A percentile compares a stretch with the other conserved stretches of the same genome.
Evolutionary conservation across 176 grass and related monocot genomes (phyloP).

Genomic region (Hsuehochloa calcarea): DNA sequence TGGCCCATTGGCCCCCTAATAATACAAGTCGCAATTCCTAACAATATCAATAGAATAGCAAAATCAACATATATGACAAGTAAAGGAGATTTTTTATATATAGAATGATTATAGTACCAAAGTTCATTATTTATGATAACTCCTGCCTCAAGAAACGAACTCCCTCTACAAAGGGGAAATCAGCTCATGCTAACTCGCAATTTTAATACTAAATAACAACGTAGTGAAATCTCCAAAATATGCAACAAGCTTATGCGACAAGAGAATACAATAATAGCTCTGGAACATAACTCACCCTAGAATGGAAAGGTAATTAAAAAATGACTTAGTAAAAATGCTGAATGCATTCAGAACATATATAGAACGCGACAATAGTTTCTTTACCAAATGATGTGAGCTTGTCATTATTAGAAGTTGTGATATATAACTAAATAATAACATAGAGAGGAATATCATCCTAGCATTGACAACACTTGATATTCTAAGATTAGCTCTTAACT

Average conservation of each 20-base stretch:
- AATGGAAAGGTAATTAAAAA: background rate
- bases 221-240: too few species aligned
- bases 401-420: background rate
- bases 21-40: too few species aligned
- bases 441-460: constrained; percentile 5
- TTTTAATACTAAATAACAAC: background rate
- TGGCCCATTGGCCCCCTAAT: too few species aligned
- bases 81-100: too few species aligned
- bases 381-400: background rate
- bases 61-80: background rate
- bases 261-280: background rate
- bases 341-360: too few species aligned
- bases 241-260: background rate
- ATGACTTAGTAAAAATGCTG: too few species aligned
- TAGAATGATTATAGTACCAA: background rate
- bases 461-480: background rate
- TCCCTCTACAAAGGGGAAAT: too few species aligned
- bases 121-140: background rate
- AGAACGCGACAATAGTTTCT: background rate
- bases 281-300: background rate
- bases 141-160: background rate
- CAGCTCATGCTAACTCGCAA: background rate
- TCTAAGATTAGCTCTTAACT: background rate
- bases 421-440: background rate
- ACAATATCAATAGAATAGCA: background rate